Conservation (phyloP, 1,284 basidiomycete species). For the Agroathelia rolfsii region DNA sequence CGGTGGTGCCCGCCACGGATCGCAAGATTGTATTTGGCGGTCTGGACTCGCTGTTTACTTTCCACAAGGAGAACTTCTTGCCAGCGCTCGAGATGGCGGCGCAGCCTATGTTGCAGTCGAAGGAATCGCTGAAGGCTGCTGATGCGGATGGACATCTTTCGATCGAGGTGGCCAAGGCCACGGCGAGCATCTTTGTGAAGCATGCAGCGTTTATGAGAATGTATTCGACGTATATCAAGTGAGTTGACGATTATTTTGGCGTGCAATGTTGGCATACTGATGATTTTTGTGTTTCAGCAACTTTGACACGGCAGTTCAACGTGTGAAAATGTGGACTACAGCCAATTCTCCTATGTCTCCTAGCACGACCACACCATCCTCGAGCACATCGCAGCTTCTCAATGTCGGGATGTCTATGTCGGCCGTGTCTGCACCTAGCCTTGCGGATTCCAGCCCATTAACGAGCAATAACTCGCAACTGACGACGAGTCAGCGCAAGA, state of each 20-base stretch:
- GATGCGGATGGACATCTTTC: conserved; percentile 72
- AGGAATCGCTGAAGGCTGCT: conserved; percentile 33
- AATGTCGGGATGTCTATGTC: conserved; percentile 52
- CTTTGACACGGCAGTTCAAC: conserved; percentile 83
- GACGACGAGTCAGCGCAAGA: conserved; percentile 71
- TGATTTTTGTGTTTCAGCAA: conserved; percentile 50
- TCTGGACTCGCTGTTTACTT: conserved; percentile 82
- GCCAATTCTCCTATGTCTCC: conserved; percentile 25
- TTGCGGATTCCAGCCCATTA: conserved; percentile 27
- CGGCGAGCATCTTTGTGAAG: conserved; percentile 84
- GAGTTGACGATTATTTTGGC: conserved; percentile 23
- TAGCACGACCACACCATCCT: conserved; percentile 45
- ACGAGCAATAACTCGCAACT: conserved; percentile 35
- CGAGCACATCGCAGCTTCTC: conserved; percentile 52
- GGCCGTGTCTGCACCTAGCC: conserved; percentile 38
- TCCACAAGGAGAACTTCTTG: conserved; percentile 88
- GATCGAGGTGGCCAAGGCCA: conserved; percentile 64
- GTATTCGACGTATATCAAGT: conserved; percentile 97
- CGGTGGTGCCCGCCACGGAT: conserved; percentile 78
- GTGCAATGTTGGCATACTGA: conserved; percentile 9
- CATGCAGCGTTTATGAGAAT: conserved; percentile 96
- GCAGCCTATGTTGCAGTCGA: conserved; percentile 48
- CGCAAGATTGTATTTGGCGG: conserved; percentile 91
- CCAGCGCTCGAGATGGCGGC: conserved; percentile 79
- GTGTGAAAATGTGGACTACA: conserved; percentile 76